phyloP scores from a whole-genome alignment of 2,329 filamentous ascomycete species.

The Calonectria hawksworthii region DNA sequence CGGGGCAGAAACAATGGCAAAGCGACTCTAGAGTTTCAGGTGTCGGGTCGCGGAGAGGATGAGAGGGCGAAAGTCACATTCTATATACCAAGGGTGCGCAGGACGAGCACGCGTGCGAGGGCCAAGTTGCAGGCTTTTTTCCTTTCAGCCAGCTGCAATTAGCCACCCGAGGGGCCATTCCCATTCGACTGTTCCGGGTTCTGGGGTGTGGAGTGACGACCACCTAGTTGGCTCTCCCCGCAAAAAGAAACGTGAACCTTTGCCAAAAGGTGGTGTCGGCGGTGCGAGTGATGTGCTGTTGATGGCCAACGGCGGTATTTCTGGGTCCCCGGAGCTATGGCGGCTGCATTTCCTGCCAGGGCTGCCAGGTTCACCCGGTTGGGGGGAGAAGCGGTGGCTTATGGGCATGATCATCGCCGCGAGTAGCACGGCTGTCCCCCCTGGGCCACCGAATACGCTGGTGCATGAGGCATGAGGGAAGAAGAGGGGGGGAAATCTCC shows the following conservation, averaged over 20 bases:
- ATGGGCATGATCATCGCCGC: conserved; percentile 30
- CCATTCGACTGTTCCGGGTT: conserved; percentile 37
- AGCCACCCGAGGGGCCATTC: conserved; percentile 31
- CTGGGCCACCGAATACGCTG: conserved; percentile 1
- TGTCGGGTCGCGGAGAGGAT: conserved; percentile 28
- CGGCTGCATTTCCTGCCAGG: conserved; percentile 13
- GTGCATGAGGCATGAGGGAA: not conserved
- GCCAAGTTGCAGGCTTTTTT: not conserved
- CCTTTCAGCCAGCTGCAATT: conserved; percentile 24
- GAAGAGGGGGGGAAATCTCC: conserved; percentile 1
- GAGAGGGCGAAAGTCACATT: conserved; percentile 43
- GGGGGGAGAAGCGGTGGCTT: conserved; percentile 29
- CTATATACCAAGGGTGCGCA: conserved; percentile 42
- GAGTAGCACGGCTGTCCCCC: not conserved
- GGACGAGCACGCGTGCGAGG: not conserved
- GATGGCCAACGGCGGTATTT: conserved; percentile 35
- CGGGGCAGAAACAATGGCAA: conserved; percentile 26
- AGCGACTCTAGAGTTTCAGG: conserved; percentile 39
- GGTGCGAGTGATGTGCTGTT: conserved; percentile 39
- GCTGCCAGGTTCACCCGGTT: conserved; percentile 33
- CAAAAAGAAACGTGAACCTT: conserved; percentile 37
- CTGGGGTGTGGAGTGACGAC: conserved; percentile 43
- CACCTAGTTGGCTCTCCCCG: conserved; percentile 40
- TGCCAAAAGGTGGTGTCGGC: conserved; percentile 3
- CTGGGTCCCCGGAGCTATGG: conserved; percentile 27